Base-by-base conservation (phyloP, 148 eudicot species). In the Chenopodium formosanum region DNA sequence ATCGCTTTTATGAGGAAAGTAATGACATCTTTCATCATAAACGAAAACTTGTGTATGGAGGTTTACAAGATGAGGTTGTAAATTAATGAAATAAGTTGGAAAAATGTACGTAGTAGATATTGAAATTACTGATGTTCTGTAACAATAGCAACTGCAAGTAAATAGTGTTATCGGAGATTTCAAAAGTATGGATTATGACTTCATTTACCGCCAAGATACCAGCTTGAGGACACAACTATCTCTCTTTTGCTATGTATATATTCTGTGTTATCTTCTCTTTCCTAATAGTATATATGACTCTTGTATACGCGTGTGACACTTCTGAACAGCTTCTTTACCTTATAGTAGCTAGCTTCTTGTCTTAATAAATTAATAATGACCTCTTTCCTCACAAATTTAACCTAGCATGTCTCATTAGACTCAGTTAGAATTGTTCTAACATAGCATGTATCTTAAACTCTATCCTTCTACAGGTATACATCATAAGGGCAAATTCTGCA, bases 401-500 rank as follows among this genome's bases (percentile, higher is more conserved):
- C 69, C 10, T 23, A 25, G 14, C 32, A n/a, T 66, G 27, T 25
- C 32, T 16, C 31, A 66, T 66, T 10, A 27, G 32, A 25, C 27
- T 27, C 37, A 9, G 4, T 10, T 7, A 5, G 25, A 19, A 34
- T 40, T 31, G 50, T 70, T 27, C 2, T 7, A 37, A 37, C 7
- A 5, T 37, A 37, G 44, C 44, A 0, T 37, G 7, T 6, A 37
- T 37, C 44, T 37, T 37, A 13, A 25, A 16, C 44, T 53, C 69
- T 56, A 7, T 66, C 73, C 46, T 16, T 84, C 40, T 86, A 40
- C 73, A 92, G 95, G 90, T 88, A 37, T 86, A 80, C 80, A 79
- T 90, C 31, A 74, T 89, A 73, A 90, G 88, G 87, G 89, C 82
- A 62, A 85, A 87, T 78, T 87, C 84, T 82, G 67, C 84, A 82